Evolutionary conservation across 106 monocot species (phyloP), one percentile per base, ranked within the genome.

Genomic region (Apostasia shenzhenica): DNA sequence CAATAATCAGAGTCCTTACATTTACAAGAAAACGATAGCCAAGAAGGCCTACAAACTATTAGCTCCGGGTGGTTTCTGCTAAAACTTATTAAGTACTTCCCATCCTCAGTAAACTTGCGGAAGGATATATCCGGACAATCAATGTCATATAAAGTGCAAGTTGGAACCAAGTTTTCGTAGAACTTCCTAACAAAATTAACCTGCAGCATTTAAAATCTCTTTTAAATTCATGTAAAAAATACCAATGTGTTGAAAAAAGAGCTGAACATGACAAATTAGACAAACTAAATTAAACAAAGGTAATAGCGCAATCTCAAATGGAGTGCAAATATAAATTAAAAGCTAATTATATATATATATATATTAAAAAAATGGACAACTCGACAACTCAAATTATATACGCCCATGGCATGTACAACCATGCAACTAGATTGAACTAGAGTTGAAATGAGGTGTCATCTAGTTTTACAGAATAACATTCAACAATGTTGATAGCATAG

Each of bases 51-150:
- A 72, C 90, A 99, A 41, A 99, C 84, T 73, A 99, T 87, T 46
- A 99, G 57, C 65, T 93, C 99, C 66, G 93, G 93, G 47, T 87
- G 81, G 69, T 83, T 93, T 63, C 83, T 84, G 87, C 99, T 90
- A 73, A 99, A 93, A 72, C 86, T 83, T 55, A 99, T 77, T 39
- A 99, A 83, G 71, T 83, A 99, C 39, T 76, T 85, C 1, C 99
- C 99, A 76, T 99, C 99, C 72, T 99, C 92, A 46, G 99, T 99
- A 73, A 99, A 83, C 73, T 99, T 99, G 61, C 87, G 90, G 70
- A 99, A 99, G 48, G 69, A 85, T 78, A 85, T 57, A 42, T 99
- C 93, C 2, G 99, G 99, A 59, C 93, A 93, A 76, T 88, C 90
- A 59, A 99, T 66, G 74, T 99, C 99, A 85, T 75, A 88, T 61